phyloP scores from a whole-genome alignment of 805 yeast genomes.

The Metschnikowia hibisci region DNA sequence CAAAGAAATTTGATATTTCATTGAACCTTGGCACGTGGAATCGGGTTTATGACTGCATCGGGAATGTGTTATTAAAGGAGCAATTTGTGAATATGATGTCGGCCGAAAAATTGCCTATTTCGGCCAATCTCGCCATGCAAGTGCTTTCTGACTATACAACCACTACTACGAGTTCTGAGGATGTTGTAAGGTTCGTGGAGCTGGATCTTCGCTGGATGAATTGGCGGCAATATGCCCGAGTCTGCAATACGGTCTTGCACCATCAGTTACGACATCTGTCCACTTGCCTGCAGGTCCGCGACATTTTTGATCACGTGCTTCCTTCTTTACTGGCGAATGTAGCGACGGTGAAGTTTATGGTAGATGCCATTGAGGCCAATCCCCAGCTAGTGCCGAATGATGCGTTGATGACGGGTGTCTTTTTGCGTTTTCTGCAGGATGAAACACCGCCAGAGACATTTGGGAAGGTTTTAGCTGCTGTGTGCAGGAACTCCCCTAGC shows the following conservation, averaged over 20 bases:
- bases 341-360: constrained; percentile 9
- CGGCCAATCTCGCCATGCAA: constrained; percentile 25
- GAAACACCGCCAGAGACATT: constrained; percentile 14
- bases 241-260: constrained; percentile 27
- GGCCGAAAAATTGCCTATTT: constrained; percentile 31
- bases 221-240: constrained; percentile 29
- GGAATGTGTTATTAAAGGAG: constrained; percentile 38
- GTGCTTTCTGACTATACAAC: constrained; percentile 34
- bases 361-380: constrained; percentile 13
- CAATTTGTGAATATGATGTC: constrained; percentile 30
- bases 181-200: constrained; percentile 33
- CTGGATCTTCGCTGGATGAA: constrained; percentile 24
- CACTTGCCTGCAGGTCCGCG: constrained; percentile 4
- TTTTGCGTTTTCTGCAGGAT: background rate
- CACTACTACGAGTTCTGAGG: constrained; percentile 25
- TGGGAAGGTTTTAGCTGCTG: constrained; percentile 5
- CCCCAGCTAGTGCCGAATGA: constrained; percentile 2
- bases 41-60: constrained; percentile 35
- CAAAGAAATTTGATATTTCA: constrained; percentile 23
- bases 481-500: constrained; percentile 8
- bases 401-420: constrained; percentile 5
- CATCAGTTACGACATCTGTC: constrained; percentile 9
- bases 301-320: background rate
- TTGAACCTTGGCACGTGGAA: constrained; percentile 35
- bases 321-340: constrained; percentile 8